Conservation (phyloP, 352 stramenopile species). For the Phytophthora agathidicida region DNA sequence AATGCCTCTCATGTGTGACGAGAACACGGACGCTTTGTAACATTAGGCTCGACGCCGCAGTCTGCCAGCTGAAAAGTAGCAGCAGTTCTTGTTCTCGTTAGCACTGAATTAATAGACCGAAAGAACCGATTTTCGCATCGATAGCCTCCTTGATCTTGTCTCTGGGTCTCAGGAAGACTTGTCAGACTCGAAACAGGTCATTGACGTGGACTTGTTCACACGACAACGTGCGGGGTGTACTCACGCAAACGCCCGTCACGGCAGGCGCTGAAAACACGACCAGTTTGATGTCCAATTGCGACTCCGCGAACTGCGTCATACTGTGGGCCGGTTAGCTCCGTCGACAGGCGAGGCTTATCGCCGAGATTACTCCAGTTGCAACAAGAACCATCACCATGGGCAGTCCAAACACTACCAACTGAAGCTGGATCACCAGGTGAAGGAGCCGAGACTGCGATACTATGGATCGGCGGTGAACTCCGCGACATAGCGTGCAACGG, state of each 20-base stretch:
- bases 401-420: slow-evolving; percentile 49
- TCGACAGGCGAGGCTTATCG: slow-evolving; percentile 30
- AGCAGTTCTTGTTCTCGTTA: slow-evolving; percentile 28
- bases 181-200: background rate
- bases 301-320: slow-evolving; percentile 77
- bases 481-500: slow-evolving; percentile 60
- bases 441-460: slow-evolving; percentile 35
- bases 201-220: slow-evolving; percentile 10
- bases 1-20: slow-evolving; percentile 40
- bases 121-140: slow-evolving; percentile 10
- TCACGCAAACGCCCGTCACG: slow-evolving; percentile 72
- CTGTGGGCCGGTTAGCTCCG: slow-evolving; percentile 61
- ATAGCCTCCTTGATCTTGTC: background rate
- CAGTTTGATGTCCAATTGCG: slow-evolving; percentile 34
- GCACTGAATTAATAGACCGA: slow-evolving; percentile 39
- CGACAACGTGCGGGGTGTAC: slow-evolving; percentile 60
- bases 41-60: slow-evolving; percentile 26
- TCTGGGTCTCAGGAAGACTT: slow-evolving; percentile 3
- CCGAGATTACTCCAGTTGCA: slow-evolving; percentile 54
- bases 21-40: slow-evolving; percentile 37
- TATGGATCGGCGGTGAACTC: slow-evolving; percentile 57
- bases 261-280: slow-evolving; percentile 59
- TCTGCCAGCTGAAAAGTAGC: slow-evolving; percentile 26
- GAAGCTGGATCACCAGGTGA: slow-evolving; percentile 10
- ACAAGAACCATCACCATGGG: slow-evolving; percentile 61